Base-by-base conservation (phyloP, 139 green algal species). In the Chlorella sp. region DNA sequence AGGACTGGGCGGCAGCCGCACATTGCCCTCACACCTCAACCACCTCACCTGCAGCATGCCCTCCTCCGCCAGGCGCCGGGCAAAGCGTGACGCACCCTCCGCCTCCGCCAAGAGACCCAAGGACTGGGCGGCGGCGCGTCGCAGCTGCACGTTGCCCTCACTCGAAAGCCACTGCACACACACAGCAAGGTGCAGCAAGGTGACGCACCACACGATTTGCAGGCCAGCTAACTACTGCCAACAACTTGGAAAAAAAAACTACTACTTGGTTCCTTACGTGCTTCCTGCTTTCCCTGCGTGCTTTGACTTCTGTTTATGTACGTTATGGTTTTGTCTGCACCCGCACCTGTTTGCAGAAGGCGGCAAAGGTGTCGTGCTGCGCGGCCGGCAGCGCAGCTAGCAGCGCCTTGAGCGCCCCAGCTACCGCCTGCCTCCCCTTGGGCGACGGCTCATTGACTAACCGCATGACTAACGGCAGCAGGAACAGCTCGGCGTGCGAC, bases 381-480 rank as follows among this genome's bases (percentile, higher is more conserved):
- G 68, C 49, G 17, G 78, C 5, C 23, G 69, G 50, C 49, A 88
- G 72, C 2, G 82, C 73, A 35, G 64, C 55, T 71, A 96, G 77
- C 68, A 97, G 86, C 24, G 75, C 36, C 33, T 69, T 68, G 32
- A 94, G 33, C 6, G 79, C 76, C 0, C 76, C 80, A 5, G 78
- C 89, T 23, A 86, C 84, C 31, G 72, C 73, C 33, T 73, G 51
- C 10, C 89, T 79, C 64, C 80, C 87, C 36, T 80, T 77, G 70
- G 82, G 70, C 30, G 81, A 82, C 3, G 80, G 49, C 59, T 98
- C 93, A 35, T 86, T 91, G 22, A 92, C 92, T 3, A 97, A 79
- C 20, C 91, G 85, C 3, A 86, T 77, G 3, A 96, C 88, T 27
- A 98, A 81, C 3, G 93, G 89, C 72, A 98, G 72, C 73, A 95